Base-by-base conservation (phyloP, 2,329 filamentous ascomycete species). In the Emergomyces africanus region DNA sequence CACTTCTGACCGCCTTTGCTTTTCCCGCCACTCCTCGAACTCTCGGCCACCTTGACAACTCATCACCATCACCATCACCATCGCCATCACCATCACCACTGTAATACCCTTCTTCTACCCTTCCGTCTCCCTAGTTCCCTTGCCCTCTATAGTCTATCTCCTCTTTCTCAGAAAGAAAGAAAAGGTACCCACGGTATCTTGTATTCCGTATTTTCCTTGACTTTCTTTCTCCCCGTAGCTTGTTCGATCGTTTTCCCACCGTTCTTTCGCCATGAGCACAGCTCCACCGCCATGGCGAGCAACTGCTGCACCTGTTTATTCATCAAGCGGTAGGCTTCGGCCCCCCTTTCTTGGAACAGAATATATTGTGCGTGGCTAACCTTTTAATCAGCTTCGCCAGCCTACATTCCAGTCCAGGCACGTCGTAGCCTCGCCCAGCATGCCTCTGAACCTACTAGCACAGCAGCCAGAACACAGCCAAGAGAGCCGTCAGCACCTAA, bases 401-500 rank as follows among this genome's bases (percentile, higher is more conserved):
- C 83, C 61, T 86, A 81, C 66, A 83, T 81, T 61, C 75, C 81
- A 64, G 83, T 86, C 63, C 78, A 81, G 72, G 81, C 84, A 67
- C 82, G 83, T 66, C 82, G 83, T 72, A 79, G 76, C 65, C 82
- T 85, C 70, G 74, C 75, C 68, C 73, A 78, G 65, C 71, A 65
- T 68, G 60, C 64, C 48, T 61, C 67, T 56, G 59, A 65, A 33
- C 55, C 65, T 54, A 60, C 63, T 56, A 44, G 59, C 33, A 57
- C 58, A 28, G 18, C 58, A 28, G 18, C 57, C 14, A 54, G 54
- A n/a, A 20, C 57, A 53, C 57, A 64, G 48, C 23, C 63, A 64
- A 57, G 69, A 63, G 65, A 67, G 64, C 62, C 68, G 63, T 64
- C 69, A 64, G 64, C 66, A 61, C 62, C 68, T 50, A 65, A 53